These are phyloP conservation scores for Xylariales sp. DNA, from an alignment of 2,329 filamentous ascomycete genomes.

Conservation along the genomic window DNA sequence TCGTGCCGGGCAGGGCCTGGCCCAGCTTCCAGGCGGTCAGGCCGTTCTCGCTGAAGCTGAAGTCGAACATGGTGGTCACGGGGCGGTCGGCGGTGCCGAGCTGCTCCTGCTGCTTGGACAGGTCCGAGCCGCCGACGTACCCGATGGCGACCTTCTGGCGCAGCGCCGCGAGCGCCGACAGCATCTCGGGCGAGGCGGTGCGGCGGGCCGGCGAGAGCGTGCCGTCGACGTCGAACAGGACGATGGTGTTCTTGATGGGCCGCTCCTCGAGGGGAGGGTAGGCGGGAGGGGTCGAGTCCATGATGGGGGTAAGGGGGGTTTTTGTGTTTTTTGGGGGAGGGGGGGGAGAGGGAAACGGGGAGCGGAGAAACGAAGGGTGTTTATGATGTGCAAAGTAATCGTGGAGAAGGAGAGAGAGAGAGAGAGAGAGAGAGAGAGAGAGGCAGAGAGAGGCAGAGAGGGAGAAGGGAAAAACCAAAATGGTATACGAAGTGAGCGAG, in stretches of 20 bases:
- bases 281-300: conserved; percentile 55
- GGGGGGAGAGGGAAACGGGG: too few relatives aligned
- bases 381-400: not conserved
- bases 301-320: conserved; percentile 42
- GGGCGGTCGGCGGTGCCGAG: conserved; percentile 75
- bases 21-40: conserved; percentile 91
- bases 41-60: conserved; percentile 97
- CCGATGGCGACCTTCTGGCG: conserved; percentile 91
- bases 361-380: not conserved
- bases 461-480: not conserved
- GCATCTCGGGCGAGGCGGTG: conserved; percentile 82
- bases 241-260: conserved; percentile 91
- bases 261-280: conserved; percentile 85
- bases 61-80: conserved; percentile 93
- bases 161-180: conserved; percentile 79
- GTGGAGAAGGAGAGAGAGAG: too few relatives aligned
- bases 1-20: conserved; percentile 77
- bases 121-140: conserved; percentile 92
- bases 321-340: not conserved
- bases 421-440: too few relatives aligned
- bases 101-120: conserved; percentile 96
- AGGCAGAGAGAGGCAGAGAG: too few relatives aligned
- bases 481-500: not conserved
- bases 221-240: conserved; percentile 95
- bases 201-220: conserved; percentile 86